These are phyloP conservation scores for Phytophthora pini DNA, from an alignment of 352 stramenopile species.

Conservation along the genomic window DNA sequence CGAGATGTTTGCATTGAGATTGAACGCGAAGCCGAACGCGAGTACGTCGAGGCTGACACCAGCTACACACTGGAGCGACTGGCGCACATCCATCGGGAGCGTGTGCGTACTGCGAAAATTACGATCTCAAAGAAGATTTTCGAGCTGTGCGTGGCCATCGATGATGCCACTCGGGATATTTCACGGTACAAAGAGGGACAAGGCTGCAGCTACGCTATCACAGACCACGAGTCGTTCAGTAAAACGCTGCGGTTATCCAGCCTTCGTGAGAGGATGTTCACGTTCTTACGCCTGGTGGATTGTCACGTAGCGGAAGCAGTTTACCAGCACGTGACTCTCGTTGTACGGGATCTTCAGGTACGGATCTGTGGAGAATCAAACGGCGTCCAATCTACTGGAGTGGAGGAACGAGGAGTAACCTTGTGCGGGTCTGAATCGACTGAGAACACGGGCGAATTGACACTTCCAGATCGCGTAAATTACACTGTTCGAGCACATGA, in stretches of 20 bases:
- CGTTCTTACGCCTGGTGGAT: constrained; percentile 58
- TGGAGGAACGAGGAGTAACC: not conserved
- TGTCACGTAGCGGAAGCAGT: constrained; percentile 53
- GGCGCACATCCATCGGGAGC: constrained; percentile 25
- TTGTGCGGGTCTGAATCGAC: constrained; percentile 4
- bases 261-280: constrained; percentile 61
- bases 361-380: constrained; percentile 40
- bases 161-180: constrained; percentile 21
- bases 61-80: constrained; percentile 27
- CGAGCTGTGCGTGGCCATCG: constrained; percentile 32
- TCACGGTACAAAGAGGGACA: constrained; percentile 15
- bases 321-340: constrained; percentile 39
- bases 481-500: constrained; percentile 8
- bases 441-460: not conserved
- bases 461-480: constrained; percentile 2
- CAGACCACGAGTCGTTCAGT: constrained; percentile 31
- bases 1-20: constrained; percentile 29
- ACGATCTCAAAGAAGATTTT: constrained; percentile 26
- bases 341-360: constrained; percentile 39
- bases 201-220: constrained; percentile 15
- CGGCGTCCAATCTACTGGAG: not conserved
- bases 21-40: constrained; percentile 17
- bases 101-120: constrained; percentile 13
- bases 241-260: constrained; percentile 35
- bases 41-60: constrained; percentile 17